Percentiles rank a stretch among this genome's conserved stretches.
These are phyloP conservation scores for Sarocladium strictum DNA, from an alignment of 2,329 filamentous ascomycete species.

Conservation along the genomic window DNA sequence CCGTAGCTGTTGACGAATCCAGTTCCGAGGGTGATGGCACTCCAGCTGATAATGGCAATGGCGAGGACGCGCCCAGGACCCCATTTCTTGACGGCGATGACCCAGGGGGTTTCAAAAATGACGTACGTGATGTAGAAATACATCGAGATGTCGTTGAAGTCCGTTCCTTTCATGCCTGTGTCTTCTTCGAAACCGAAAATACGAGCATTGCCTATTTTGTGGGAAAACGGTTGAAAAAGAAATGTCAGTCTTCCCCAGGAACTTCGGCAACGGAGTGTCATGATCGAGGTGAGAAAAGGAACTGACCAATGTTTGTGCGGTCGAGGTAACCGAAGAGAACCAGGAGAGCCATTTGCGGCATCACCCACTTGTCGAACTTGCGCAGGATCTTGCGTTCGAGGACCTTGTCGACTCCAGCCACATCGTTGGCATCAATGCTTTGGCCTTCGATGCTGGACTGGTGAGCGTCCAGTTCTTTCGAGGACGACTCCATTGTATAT, in stretches of 20 bases:
- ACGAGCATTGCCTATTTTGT: slow-evolving; percentile 17
- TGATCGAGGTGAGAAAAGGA: background rate
- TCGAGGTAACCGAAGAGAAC: slow-evolving; percentile 13
- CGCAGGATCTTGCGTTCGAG: slow-evolving; percentile 8
- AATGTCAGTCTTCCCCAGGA: background rate
- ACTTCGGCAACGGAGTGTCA: background rate
- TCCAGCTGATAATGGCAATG: slow-evolving; percentile 20
- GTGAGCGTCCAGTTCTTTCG: background rate
- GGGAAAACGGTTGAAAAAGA: background rate
- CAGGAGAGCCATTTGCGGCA: slow-evolving; percentile 14
- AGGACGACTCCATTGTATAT: background rate
- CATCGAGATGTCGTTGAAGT: slow-evolving; percentile 17
- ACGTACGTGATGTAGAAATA: slow-evolving; percentile 18
- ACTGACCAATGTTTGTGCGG: slow-evolving; percentile 15
- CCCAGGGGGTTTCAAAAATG: slow-evolving; percentile 15
- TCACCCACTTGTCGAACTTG: slow-evolving; percentile 15
- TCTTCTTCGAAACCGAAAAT: slow-evolving; percentile 21
- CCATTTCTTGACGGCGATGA: slow-evolving; percentile 19
- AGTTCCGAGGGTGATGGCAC: slow-evolving; percentile 19
- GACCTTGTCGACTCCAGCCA: background rate
- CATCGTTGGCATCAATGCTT: background rate
- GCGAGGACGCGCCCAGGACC: slow-evolving; percentile 16
- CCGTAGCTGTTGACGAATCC: slow-evolving; percentile 17
- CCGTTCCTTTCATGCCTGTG: slow-evolving; percentile 16
- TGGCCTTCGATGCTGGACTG: background rate